Evolutionary conservation across 371 early-diverging fungal species (phyloP).

Genomic region (Haplosporangium sp.): DNA sequence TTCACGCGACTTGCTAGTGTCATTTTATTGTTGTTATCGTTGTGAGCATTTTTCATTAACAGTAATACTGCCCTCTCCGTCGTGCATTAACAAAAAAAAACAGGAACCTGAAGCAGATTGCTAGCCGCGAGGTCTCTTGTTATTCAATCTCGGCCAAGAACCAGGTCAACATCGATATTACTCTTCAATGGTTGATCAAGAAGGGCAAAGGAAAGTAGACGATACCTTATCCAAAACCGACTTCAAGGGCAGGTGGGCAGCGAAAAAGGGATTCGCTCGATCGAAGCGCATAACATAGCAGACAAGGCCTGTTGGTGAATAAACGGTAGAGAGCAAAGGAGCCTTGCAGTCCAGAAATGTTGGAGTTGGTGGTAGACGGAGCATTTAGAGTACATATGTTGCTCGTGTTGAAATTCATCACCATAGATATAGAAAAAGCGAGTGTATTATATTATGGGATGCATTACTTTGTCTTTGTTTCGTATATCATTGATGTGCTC

Average conservation of each 20-base stretch:
- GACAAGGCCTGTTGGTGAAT: no score
- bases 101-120: slow-evolving; percentile 90
- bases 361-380: no score
- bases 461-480: not conserved
- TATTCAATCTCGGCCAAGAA: slow-evolving; percentile 99
- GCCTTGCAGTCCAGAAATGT: no score
- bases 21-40: no score
- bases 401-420: not conserved
- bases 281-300: no score
- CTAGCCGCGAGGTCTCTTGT: slow-evolving; percentile 96
- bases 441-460: not conserved
- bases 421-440: not conserved
- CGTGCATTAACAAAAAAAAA: not conserved
- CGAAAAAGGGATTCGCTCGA: no score
- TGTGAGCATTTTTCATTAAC: not conserved
- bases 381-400: no score
- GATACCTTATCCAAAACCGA: no score
- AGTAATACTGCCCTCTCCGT: not conserved
- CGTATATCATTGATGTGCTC: not conserved
- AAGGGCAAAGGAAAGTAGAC: slow-evolving; percentile 74
- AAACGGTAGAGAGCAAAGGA: no score
- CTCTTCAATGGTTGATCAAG: slow-evolving; percentile 97
- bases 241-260: no score
- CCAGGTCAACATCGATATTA: slow-evolving; percentile 96
- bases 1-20: no score